These are phyloP conservation scores for Magnusiomyces sp. DNA, from an alignment of 1,139 yeast genomes.

Conservation along the genomic window DNA sequence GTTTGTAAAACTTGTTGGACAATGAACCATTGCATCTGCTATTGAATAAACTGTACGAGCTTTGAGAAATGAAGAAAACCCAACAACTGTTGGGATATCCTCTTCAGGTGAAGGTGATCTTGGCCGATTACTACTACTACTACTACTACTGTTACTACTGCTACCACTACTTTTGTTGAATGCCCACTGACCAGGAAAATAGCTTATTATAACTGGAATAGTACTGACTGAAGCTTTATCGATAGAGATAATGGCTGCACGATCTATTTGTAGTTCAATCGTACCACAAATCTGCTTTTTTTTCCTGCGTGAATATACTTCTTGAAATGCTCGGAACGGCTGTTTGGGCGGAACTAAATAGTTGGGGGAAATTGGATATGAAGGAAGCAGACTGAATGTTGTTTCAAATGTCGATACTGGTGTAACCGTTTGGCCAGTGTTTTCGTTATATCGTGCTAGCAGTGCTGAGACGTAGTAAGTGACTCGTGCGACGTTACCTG, in stretches of 20 bases:
- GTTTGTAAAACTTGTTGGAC: neutral
- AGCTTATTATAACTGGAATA: no score
- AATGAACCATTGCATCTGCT: neutral
- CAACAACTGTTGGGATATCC: no score
- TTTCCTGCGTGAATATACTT: neutral
- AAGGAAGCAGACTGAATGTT: neutral
- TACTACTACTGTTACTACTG: no score
- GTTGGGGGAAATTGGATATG: neutral
- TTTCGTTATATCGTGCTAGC: neutral
- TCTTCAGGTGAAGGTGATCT: no score
- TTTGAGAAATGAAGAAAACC: neutral
- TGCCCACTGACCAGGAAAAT: no score
- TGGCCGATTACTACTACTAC: no score
- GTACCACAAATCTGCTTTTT: no score
- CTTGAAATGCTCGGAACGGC: neutral
- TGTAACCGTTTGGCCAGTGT: neutral
- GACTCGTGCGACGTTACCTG: neutral
- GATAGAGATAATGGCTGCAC: no score
- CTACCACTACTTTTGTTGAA: no score
- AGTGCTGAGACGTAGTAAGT: neutral
- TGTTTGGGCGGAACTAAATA: neutral
- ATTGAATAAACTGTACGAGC: constrained; percentile 1
- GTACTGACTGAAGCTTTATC: no score
- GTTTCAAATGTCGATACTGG: neutral
- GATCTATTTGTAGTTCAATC: no score